Base-by-base conservation (phyloP, 148 eudicot genomes). In the Gaultheria prostrata region DNA sequence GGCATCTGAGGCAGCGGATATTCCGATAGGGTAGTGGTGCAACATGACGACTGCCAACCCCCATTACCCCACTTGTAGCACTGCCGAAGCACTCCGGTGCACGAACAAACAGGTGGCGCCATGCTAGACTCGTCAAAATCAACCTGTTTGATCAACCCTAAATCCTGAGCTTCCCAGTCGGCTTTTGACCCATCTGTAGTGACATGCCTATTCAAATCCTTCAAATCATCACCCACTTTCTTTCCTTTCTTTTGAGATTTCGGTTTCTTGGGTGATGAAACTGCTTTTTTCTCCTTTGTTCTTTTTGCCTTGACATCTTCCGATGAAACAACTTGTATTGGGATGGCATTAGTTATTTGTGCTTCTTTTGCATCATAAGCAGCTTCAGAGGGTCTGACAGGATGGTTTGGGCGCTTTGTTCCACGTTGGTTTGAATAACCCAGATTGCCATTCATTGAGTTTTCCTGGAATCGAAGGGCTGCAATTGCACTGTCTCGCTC, bases 31-130 rank as follows among this genome's bases (percentile, higher is more conserved):
- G 90, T 85, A 49, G 90, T 89, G 21, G 97, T 95, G 88, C 97
- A 95, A 80, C 98, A 95, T 46, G 97, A 88, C 20, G 98, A 95
- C 87, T 95, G 98, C 97, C 97, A 95, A 4, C 97, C 98, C 20
- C 97, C 98, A 46, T 70, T 89, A 1, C 94, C 95, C 98, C 97
- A 95, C 85, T 90, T 95, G 90, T 95, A 95, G 82, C 98, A 95
- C 70, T 86, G 92, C 53, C 91, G 83, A 32, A 89, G 83, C 15
- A 83, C 82, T 13, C 97, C 97, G 0, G 98, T 95, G 85, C 98
- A 95, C 12, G 94, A 86, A 85, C 98, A 95, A 51, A 91, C 93
- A 4, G 98, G 95, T 53, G 85, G 43, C 6, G 95, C 91, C 97
- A 95, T 93, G 43, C 85, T 83, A 3, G 92, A 78, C 79, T 84